Base-by-base conservation (phyloP, 139 green algal genomes). In the Chlamydomonas schloesseri region DNA sequence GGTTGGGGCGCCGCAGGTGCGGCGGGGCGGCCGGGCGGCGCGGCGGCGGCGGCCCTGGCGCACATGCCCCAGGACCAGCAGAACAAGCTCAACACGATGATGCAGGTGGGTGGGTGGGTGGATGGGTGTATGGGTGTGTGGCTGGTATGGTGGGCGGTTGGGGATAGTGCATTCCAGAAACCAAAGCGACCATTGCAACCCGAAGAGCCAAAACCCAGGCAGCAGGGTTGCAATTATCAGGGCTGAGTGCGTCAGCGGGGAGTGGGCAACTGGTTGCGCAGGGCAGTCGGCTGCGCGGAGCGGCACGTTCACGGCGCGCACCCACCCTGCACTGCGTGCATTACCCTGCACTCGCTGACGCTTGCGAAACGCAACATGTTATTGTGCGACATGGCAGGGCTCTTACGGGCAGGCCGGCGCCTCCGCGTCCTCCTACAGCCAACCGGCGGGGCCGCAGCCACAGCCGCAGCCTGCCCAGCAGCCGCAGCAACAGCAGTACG, bases 21-120 rank as follows among this genome's bases (percentile, higher is more conserved):
- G 8, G 42, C n/a, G 0, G n/a, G 26, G 3, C 65, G 79, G 18
- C 67, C 79, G 0, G 67, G 79, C 31, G 79, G 79, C 1, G 79
- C 79, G 0, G 79, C 79, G 10, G 79, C 79, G 9, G 47, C 68
- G 79, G 79, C 79, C 5, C 79, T 85, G 65, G 79, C 79, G 28
- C 79, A 85, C 67, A 85, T 85, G 79, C 79, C 79, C 3, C 65
- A 67, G 47, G 79, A 85, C 46, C 79, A 85, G 79, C 79, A 85
- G 67, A 85, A 47, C 67, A 85, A 85, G 79, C 79, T 85, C 23
- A 67, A 69, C 14, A 77, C 65, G 65, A 85, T 85, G 79, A 50
- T 85, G 31, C 79, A 85, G 58, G 60, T 82, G 57, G 47, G 74
- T 71, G 37, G 13, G 71, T 3, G 57, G 20, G 57, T 23, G 57